Evolutionary conservation across 108 stramenopile species (phyloP), one percentile per base, ranked within the genome.

Genomic region (Fragilaria crotonensis): DNA sequence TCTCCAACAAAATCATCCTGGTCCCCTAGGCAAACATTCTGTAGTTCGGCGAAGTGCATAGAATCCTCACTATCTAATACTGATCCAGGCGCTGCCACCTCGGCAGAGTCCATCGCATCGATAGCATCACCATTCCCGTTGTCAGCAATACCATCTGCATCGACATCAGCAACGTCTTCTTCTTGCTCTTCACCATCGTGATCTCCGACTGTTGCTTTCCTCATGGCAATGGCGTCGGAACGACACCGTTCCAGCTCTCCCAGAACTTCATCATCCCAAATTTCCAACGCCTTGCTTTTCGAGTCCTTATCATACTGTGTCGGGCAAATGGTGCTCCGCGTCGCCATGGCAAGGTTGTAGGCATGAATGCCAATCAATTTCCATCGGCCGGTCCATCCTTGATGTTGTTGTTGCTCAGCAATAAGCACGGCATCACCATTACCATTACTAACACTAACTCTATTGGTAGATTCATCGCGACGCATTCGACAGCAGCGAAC

Each of bases 341-440:
- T 83, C 52, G 63, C 73, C 1, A 80, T 57, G 47, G 76, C 69
- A 22, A 83, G 71, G 25, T 78, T 80, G 63, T 75, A 81, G 45
- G 69, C 60, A 48, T 66, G 52, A 4, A 81, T 70, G 19, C 76
- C 73, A 28, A 89, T 58, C n/a, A 80, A 64, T 52, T 47, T 71
- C 87, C 87, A 89, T 46, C 61, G 62, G 33, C 67, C 59, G 59
- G 64, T 70, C 83, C 87, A 89, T 14, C 7, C 14, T n/a, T n/a
- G n/a, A n/a, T n/a, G n/a, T n/a, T n/a, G n/a, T n/a, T n/a, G n/a
- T n/a, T n/a, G n/a, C n/a, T n/a, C n/a, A n/a, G n/a, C n/a, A n/a
- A n/a, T n/a, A n/a, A n/a, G n/a, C n/a, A n/a, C n/a, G n/a, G n/a
- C n/a, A n/a, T n/a, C n/a, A n/a, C n/a, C n/a, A n/a, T n/a, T n/a